Evolutionary conservation across 306 rosid species (phyloP).

Genomic region (Myrica gale): DNA sequence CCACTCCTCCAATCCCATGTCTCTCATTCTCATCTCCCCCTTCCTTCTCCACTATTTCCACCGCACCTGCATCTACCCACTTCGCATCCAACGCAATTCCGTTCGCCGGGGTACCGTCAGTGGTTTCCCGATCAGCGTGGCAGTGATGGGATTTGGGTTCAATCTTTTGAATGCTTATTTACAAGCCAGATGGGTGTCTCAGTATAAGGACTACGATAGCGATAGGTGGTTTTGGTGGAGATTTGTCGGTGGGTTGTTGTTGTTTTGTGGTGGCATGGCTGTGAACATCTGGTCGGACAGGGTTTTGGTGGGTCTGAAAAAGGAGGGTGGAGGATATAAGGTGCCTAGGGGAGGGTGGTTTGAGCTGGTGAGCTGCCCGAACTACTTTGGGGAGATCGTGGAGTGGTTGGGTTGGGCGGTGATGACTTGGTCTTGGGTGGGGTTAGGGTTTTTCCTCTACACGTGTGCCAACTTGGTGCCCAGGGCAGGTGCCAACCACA

Average conservation of each 20-base stretch:
- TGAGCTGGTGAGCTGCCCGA: slow-evolving; percentile 74
- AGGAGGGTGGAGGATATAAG: slow-evolving; percentile 60
- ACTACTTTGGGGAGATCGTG: slow-evolving; percentile 69
- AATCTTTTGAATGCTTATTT: slow-evolving; percentile 61
- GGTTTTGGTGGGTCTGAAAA: slow-evolving; percentile 55
- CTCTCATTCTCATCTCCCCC: slow-evolving; percentile 52
- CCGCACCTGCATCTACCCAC: slow-evolving; percentile 64
- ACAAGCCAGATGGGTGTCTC: slow-evolving; percentile 65
- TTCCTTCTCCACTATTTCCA: slow-evolving; percentile 70
- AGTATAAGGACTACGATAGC: slow-evolving; percentile 38
- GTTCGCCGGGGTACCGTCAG: background rate
- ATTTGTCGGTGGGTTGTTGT: slow-evolving; percentile 36
- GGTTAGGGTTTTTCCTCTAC: slow-evolving; percentile 57
- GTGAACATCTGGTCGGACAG: slow-evolving; percentile 66
- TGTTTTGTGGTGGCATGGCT: slow-evolving; percentile 55
- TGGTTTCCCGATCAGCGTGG: slow-evolving; percentile 58
- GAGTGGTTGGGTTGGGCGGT: slow-evolving; percentile 89
- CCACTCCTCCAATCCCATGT: slow-evolving; percentile 49
- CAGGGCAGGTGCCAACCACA: slow-evolving; percentile 62
- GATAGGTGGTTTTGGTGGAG: slow-evolving; percentile 51
- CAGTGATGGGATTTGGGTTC: slow-evolving; percentile 50
- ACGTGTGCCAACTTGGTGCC: slow-evolving; percentile 85
- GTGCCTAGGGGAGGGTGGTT: slow-evolving; percentile 71
- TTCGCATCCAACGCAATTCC: slow-evolving; percentile 36
- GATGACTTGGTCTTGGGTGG: slow-evolving; percentile 77